Base-by-base conservation (phyloP, 352 stramenopile species). In the Pythium insidiosum region DNA sequence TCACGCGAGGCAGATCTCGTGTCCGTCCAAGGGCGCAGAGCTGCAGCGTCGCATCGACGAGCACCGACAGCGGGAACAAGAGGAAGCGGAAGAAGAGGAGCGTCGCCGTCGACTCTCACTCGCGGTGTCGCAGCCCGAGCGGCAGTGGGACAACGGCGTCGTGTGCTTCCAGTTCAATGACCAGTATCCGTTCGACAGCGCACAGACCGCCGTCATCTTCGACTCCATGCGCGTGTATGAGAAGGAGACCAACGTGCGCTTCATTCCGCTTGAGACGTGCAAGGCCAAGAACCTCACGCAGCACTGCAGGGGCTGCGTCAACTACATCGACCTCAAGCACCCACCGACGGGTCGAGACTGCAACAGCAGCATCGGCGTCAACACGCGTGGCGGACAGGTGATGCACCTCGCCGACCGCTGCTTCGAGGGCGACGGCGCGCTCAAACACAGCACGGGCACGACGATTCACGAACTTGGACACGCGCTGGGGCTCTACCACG, bases 381-480 rank as follows among this genome's bases (percentile, higher is more conserved):
- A 73, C 40, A 56, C 68, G 26, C 65, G 71, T 2, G 73, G 75
- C 1, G 46, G 66, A 9, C 75, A 88, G 57, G 66, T 68, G 46
- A 82, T 88, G 70, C 79, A 83, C 56, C 61, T 88, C 4, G 69
- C 75, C 2, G 75, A 85, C 44, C 75, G 75, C 13, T 88, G 75
- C 58, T 88, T 88, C 38, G 72, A 85, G 46, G 67, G 75, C 40
- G 75, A 89, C 53, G 69, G 82, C 53, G 55, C 66, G 21, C 64
- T 84, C 36, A 87, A 87, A 61, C 73, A 72, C 16, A 72, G 76
- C 40, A 87, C 79, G 46, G 77, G 77, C 13, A 77, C 74, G 38
- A 71, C 73, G 55, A 85, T 90, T 69, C 77, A 90, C 61, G 78
- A 90, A 45, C 83, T 90, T 28, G 68, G 73, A n/a, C 78, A 90